Base-by-base conservation (phyloP, 2,329 filamentous ascomycete species). In the Grosmannia huntii region DNA sequence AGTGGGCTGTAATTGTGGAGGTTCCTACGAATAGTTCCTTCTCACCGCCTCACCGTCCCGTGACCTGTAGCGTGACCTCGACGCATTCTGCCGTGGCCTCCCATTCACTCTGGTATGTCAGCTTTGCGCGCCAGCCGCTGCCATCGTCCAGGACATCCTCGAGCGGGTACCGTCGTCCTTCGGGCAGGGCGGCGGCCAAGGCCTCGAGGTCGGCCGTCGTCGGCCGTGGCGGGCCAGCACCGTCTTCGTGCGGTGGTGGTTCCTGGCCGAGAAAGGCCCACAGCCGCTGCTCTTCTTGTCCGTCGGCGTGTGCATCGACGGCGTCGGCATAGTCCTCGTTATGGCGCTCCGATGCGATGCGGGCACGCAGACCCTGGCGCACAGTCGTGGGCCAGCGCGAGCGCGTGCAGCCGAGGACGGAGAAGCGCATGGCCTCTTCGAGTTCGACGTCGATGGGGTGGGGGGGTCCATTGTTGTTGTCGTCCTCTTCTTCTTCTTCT, bases 291-390 rank as follows among this genome's bases (percentile, higher is more conserved):
- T 80, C 78, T 36, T 75, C 76, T 27, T 67, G 63, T 50, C 69
- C 68, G 57, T 71, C 74, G 2, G 68, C 69, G 46, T 68, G 67
- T 19, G 68, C 67, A 60, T 81, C 78, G 16, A 68, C 60, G 4
- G 67, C 64, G 28, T 78, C 74, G 0, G 77, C 76, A 44, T 74
- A 69, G 14, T 64, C 67, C 61, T 80, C 77, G 50, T 76, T 72
- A 12, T 66, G 65, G 46, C 71, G 10, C 60, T 79, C 76, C 0
- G 66, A 64, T 19, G 66, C 66, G 59, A 80, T 72, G 36, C 73
- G 70, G 21, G 66, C 66, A 49, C 66, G 64, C 12, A 78, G 64
- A 3, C 69, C 67, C 36, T 69, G 56, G 4, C 63, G 61, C 10
- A 60, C 65, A 44, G 68, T 49, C 25, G 23, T 14, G 3, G 51